phyloP scores from a whole-genome alignment of 805 yeast genomes.

The Candida saitoana region DNA sequence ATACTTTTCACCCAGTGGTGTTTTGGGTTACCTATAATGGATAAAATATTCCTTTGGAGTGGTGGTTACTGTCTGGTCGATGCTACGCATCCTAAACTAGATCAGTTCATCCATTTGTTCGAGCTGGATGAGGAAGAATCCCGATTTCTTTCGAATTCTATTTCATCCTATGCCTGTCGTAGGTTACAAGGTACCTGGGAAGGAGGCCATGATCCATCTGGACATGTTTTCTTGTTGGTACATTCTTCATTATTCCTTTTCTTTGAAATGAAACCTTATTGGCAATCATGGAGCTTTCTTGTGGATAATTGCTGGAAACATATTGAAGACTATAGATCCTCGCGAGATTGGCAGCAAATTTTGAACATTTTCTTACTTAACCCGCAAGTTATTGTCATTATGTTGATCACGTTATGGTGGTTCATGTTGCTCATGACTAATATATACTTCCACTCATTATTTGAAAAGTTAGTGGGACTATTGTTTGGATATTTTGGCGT shows the following conservation, averaged over 20 bases:
- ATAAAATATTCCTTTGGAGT: slow-evolving; percentile 66
- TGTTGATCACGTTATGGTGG: slow-evolving; percentile 56
- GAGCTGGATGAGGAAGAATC: background rate
- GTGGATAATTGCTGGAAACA: slow-evolving; percentile 1
- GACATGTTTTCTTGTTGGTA: slow-evolving; percentile 79
- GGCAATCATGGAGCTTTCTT: slow-evolving; percentile 22
- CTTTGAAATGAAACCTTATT: slow-evolving; percentile 52
- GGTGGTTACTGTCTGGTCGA: slow-evolving; percentile 72
- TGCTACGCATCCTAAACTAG: slow-evolving; percentile 6
- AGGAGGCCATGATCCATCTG: slow-evolving; percentile 98
- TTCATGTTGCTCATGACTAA: slow-evolving; percentile 86
- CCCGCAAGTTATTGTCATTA: slow-evolving; percentile 25
- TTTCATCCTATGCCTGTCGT: slow-evolving; percentile 35
- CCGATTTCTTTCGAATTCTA: slow-evolving; percentile 3
- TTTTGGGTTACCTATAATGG: slow-evolving; percentile 86
- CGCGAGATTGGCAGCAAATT: background rate
- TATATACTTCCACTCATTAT: slow-evolving; percentile 75
- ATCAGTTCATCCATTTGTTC: slow-evolving; percentile 6
- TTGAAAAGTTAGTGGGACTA: slow-evolving; percentile 72
- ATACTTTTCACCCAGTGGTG: slow-evolving; percentile 80
- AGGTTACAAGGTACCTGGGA: slow-evolving; percentile 51
- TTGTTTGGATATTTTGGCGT: slow-evolving; percentile 56
- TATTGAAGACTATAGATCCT: background rate
- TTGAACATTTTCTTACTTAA: slow-evolving; percentile 6
- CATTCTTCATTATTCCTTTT: slow-evolving; percentile 63